A percentile compares a stretch with the other conserved stretches of the same genome.
phyloP scores from a whole-genome alignment of 1,284 basidiomycete species.

The Trametes hirsuta region DNA sequence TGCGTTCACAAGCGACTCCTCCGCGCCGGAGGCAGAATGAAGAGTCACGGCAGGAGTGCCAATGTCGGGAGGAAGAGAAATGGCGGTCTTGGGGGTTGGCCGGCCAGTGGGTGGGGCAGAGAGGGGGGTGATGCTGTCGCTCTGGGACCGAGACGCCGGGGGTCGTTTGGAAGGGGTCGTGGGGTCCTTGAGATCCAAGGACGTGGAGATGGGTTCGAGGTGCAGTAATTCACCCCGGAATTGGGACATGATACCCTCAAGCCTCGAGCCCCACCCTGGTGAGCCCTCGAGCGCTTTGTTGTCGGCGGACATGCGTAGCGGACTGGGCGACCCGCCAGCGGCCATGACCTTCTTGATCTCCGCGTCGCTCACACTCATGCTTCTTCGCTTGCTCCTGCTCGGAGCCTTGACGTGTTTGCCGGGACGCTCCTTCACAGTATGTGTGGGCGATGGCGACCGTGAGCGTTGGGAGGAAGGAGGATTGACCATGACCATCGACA shows the following conservation, averaged over 20 bases:
- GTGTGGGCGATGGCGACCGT: constrained; percentile 38
- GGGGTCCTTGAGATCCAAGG: constrained; percentile 67
- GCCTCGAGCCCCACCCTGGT: constrained; percentile 49
- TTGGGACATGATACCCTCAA: constrained; percentile 66
- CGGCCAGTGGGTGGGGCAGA: constrained; percentile 20
- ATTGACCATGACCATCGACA: constrained; percentile 59
- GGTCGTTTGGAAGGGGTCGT: constrained; percentile 54
- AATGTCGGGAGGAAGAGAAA: constrained; percentile 26
- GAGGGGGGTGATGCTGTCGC: constrained; percentile 27
- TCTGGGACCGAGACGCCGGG: constrained; percentile 33
- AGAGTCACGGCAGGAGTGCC: constrained; percentile 32
- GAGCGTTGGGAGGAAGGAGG: constrained; percentile 35
- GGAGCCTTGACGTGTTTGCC: constrained; percentile 32
- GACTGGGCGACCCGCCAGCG: constrained; percentile 37
- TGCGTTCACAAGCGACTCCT: constrained; percentile 27
- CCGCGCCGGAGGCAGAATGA: constrained; percentile 27
- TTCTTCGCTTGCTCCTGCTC: constrained; percentile 59
- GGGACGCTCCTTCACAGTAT: constrained; percentile 30
- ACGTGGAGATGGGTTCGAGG: constrained; percentile 56
- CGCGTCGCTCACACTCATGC: constrained; percentile 73
- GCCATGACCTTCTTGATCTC: constrained; percentile 56
- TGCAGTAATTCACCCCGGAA: constrained; percentile 71
- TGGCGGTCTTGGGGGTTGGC: constrained; percentile 27
- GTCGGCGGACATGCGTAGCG: constrained; percentile 36
- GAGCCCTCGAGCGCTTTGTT: constrained; percentile 34